A percentile compares a stretch with the other conserved stretches of the same genome.
Evolutionary conservation across 1,284 basidiomycete species (phyloP).

Genomic region (Blastosporella zonata): DNA sequence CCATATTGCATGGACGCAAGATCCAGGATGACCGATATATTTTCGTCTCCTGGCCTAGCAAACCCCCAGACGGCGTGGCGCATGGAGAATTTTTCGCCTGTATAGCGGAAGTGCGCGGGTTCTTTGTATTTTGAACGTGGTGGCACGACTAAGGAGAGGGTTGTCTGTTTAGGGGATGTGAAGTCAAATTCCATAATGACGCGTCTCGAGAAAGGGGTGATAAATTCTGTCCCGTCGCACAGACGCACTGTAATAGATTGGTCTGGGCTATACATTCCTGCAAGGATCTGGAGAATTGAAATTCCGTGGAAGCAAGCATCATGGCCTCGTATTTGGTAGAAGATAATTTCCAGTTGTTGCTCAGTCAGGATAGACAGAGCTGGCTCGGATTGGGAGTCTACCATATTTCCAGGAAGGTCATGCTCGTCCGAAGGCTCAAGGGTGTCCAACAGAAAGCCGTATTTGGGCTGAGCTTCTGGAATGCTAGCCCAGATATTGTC

Average conservation of each 20-base stretch:
- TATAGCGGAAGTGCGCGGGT: not conserved
- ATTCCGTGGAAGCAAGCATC: not conserved
- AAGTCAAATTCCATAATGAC: not conserved
- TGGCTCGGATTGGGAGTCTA: not conserved
- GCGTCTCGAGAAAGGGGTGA: not conserved
- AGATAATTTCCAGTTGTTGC: not conserved
- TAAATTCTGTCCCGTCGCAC: slow-evolving; percentile 1
- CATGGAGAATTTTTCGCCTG: not conserved
- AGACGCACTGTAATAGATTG: not conserved
- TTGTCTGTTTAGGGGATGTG: not conserved
- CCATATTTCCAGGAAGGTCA: not conserved
- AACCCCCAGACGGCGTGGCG: not conserved
- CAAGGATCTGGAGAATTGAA: not conserved
- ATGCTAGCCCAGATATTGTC: not conserved
- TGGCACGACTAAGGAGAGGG: not conserved
- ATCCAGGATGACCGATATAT: not conserved
- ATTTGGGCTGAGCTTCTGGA: not conserved
- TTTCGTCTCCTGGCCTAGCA: not conserved
- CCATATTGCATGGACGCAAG: slow-evolving; percentile 3
- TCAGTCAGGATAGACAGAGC: not conserved
- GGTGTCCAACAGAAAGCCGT: not conserved
- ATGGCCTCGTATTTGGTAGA: not conserved
- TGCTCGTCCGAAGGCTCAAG: not conserved
- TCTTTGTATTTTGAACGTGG: not conserved
- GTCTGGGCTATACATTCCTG: not conserved